Conservation (phyloP, 2,329 filamentous ascomycete species). For the Atkinsonella texensis region DNA sequence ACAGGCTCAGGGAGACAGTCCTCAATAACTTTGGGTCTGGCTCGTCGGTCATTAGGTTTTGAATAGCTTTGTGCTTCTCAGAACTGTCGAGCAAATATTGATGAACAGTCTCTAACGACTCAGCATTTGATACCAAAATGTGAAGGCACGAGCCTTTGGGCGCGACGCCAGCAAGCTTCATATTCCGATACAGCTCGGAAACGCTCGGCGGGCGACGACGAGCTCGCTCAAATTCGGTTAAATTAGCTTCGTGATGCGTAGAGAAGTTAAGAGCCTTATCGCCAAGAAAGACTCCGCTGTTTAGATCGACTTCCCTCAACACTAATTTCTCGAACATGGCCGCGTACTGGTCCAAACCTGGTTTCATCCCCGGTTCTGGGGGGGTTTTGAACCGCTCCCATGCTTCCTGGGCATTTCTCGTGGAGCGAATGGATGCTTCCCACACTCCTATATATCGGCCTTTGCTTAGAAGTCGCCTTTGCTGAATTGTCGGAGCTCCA, state of each 20-base stretch:
- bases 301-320: constrained; percentile 16
- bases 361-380: constrained; percentile 20
- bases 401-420: constrained; percentile 48
- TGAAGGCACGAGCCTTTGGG: constrained; percentile 39
- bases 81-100: constrained; percentile 37
- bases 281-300: constrained; percentile 36
- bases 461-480: constrained; percentile 17
- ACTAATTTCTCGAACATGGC: constrained; percentile 50
- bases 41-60: constrained; percentile 11
- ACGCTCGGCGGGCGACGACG: constrained; percentile 48
- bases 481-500: constrained; percentile 44
- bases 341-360: constrained; percentile 36
- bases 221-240: constrained; percentile 52
- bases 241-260: constrained; percentile 30
- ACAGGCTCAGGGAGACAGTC: constrained; percentile 20
- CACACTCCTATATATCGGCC: constrained; percentile 24
- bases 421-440: constrained; percentile 45
- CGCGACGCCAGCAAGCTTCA: constrained; percentile 37
- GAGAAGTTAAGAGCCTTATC: constrained; percentile 42
- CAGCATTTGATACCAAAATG: constrained; percentile 42
- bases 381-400: constrained; percentile 39
- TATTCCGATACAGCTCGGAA: constrained; percentile 44
- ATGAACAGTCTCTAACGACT: constrained; percentile 32
- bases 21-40: constrained; percentile 15
- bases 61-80: constrained; percentile 5